A percentile compares a stretch with the other conserved stretches of the same genome.
phyloP scores from a whole-genome alignment of 331 rosid species.

The Dryas integrifolia region DNA sequence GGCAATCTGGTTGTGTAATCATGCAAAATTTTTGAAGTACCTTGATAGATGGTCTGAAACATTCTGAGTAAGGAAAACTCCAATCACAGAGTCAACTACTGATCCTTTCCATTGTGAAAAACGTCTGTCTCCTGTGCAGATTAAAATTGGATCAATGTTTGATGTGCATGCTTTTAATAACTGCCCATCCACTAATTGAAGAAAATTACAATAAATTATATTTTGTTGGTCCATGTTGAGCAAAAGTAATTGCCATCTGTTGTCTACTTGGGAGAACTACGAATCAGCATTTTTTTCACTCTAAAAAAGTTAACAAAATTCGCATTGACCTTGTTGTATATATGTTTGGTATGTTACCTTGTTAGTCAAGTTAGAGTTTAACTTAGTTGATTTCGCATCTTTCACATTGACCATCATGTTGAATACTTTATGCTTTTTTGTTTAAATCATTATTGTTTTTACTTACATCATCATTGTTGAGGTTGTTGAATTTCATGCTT shows the following conservation, averaged over 20 bases:
- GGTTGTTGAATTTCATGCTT: too few relatives aligned
- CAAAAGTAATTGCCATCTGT: background rate
- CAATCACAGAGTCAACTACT: constrained; percentile 91
- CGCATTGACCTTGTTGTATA: background rate
- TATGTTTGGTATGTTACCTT: too few relatives aligned
- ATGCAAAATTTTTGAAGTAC: constrained; percentile 39
- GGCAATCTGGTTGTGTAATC: constrained; percentile 16
- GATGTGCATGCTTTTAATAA: background rate
- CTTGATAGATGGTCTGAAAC: constrained; percentile 98
- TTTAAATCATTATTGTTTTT: too few relatives aligned
- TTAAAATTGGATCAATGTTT: constrained; percentile 21
- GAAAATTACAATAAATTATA: background rate
- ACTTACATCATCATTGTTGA: too few relatives aligned
- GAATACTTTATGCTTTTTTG: too few relatives aligned
- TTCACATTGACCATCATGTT: too few relatives aligned
- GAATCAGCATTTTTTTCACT: too few relatives aligned
- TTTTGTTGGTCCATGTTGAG: background rate
- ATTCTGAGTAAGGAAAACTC: constrained; percentile 95
- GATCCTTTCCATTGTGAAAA: constrained; percentile 98
- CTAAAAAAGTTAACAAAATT: background rate
- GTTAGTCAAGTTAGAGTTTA: too few relatives aligned
- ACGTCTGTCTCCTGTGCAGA: constrained; percentile 78
- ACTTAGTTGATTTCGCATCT: too few relatives aligned
- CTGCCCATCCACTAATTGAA: background rate
- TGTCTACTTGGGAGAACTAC: background rate